Base-by-base conservation (phyloP, 371 early-diverging fungal genomes). In the Blakeslea trispora region DNA sequence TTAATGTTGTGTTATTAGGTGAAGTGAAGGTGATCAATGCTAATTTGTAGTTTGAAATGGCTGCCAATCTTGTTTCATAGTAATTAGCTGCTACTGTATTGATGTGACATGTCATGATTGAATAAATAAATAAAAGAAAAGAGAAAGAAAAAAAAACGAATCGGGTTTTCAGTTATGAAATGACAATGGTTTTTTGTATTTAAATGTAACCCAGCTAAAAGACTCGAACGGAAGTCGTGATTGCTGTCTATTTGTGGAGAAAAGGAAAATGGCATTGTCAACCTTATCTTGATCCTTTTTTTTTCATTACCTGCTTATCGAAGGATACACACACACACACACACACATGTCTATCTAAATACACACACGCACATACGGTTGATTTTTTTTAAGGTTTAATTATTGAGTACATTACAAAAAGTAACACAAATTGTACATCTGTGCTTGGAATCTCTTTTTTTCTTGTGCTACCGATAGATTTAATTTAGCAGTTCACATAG, bases 31-130 rank as follows among this genome's bases (percentile, higher is more conserved):
- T 63, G n/a, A 68, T 39, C n/a, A 63, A 48, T 48, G 51, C 52
- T 22, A 68, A 39, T 31, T 68, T 68, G 47, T 68, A 68, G 35
- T 68, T 68, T 13, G 68, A 63, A 31, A 68, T 57, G 40, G 68
- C 68, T 22, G 68, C 68, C 13, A 68, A 41, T 43, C 64, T 2
- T 24, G 24, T 23, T 15, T 45, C 24, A 45, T 45, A 23, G 21
- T 28, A 9, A 5, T 9, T 42, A 5, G 3, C n/a, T 42, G 42
- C 17, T 11, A 10, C 9, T 28, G 3, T 28, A 7, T 28, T 28
- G 14, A 10, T 37, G 11, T 3, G 11, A 37, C 37, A 37, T 37
- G 14, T 18, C 11, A 43, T 17, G 18, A 9, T 42, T 18, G 31
- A 28, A 42, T 17, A 10, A 14, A 17, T n/a, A 17, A 42, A 17